These are phyloP conservation scores for Rhizoclosmatium globosum DNA, from an alignment of 192 early-diverging fungal genomes.

Conservation along the genomic window DNA sequence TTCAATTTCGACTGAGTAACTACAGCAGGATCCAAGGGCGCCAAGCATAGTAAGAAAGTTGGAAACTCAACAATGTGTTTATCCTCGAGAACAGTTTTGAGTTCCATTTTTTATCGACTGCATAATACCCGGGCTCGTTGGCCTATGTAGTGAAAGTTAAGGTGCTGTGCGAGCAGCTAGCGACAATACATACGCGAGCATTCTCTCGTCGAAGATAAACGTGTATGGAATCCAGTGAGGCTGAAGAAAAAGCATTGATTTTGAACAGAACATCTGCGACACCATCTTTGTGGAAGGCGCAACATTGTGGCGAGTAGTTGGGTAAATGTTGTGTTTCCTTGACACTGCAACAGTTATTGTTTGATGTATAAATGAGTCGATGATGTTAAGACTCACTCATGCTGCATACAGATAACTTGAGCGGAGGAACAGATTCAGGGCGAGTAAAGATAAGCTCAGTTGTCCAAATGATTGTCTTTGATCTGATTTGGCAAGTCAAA, in stretches of 20 bases:
- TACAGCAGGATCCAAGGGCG: background rate
- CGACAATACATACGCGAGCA: background rate
- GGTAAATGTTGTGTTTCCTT: slow-evolving; percentile 2
- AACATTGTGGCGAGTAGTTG: background rate
- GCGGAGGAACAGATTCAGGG: background rate
- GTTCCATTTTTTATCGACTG: background rate
- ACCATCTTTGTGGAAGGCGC: background rate
- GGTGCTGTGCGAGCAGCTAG: no score
- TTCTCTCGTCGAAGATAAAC: slow-evolving; percentile 18
- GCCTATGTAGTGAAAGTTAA: background rate
- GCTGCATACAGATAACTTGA: background rate
- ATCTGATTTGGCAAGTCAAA: background rate
- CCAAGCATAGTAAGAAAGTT: slow-evolving; percentile 1
- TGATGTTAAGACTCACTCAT: background rate
- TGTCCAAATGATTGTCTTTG: slow-evolving; percentile 12
- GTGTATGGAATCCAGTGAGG: background rate
- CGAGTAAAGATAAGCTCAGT: background rate
- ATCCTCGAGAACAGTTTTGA: background rate
- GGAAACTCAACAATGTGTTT: slow-evolving; percentile 10
- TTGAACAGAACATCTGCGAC: background rate
- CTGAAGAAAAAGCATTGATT: background rate
- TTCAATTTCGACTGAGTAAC: background rate
- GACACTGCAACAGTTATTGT: background rate
- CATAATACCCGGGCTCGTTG: slow-evolving; percentile 15
- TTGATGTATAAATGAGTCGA: background rate